A percentile compares a stretch with the other conserved stretches of the same genome.
phyloP scores from a whole-genome alignment of 2,329 filamentous ascomycete species.

The Diaporthe citri region DNA sequence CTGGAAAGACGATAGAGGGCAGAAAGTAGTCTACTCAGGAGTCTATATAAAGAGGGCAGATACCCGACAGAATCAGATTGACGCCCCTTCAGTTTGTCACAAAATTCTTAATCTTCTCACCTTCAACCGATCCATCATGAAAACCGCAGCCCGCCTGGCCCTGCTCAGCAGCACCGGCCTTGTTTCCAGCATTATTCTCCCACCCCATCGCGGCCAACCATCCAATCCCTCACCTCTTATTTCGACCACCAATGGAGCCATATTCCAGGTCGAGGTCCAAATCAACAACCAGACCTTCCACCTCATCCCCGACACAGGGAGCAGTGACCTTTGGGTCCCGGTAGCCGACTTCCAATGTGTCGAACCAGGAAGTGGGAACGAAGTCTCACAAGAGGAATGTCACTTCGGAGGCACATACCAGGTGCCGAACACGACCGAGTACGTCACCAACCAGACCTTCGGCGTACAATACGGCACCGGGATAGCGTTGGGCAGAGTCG shows the following conservation, averaged over 20 bases:
- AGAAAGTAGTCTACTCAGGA: too few relatives aligned
- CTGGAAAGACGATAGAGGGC: too few relatives aligned
- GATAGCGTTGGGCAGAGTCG: conserved; percentile 42
- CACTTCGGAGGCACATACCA: not conserved
- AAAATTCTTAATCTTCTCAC: too few relatives aligned
- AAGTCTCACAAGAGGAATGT: not conserved
- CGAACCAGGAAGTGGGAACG: not conserved
- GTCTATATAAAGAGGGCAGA: too few relatives aligned
- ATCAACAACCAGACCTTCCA: not conserved
- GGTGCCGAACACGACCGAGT: not conserved
- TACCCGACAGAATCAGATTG: too few relatives aligned
- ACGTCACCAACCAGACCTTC: not conserved
- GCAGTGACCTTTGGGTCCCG: not conserved
- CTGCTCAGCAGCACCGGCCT: not conserved
- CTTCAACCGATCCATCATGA: not conserved
- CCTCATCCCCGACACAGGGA: not conserved
- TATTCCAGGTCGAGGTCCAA: not conserved
- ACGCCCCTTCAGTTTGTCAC: too few relatives aligned
- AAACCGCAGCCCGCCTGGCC: not conserved
- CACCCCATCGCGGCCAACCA: not conserved
- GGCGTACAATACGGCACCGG: conserved; percentile 36
- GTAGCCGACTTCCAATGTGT: not conserved
- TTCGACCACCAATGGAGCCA: not conserved
- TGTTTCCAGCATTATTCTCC: not conserved
- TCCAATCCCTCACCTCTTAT: not conserved